Percentiles rank a stretch among this genome's conserved stretches.
Conservation (phyloP, 2,329 filamentous ascomycete genomes). For the Fusarium albidum region DNA sequence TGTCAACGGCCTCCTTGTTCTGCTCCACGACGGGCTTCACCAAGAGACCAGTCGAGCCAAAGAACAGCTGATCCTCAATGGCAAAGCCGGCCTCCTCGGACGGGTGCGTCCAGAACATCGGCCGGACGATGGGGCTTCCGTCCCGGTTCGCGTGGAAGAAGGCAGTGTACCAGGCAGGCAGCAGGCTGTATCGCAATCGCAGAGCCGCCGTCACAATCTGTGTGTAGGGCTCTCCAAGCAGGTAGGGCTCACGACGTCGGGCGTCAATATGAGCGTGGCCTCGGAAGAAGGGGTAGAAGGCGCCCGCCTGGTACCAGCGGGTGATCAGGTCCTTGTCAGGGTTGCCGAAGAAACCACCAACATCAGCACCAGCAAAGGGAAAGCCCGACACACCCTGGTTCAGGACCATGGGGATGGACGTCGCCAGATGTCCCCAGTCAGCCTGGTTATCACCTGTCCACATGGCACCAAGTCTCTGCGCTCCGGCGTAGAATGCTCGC, state of each 20-base stretch:
- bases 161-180: conserved; percentile 96
- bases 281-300: conserved; percentile 98
- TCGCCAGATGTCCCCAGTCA: conserved; percentile 88
- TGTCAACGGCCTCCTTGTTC: conserved; percentile 73
- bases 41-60: conserved; percentile 88
- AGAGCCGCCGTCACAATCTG: conserved; percentile 88
- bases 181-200: conserved; percentile 84
- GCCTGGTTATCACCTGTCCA: conserved; percentile 99
- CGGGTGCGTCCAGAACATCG: conserved; percentile 93
- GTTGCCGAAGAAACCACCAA: conserved; percentile 98
- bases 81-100: conserved; percentile 85
- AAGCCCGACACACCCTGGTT: conserved; percentile 93
- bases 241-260: conserved; percentile 91
- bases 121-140: conserved; percentile 86
- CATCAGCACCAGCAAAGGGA: conserved; percentile 93
- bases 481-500: conserved; percentile 89
- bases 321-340: conserved; percentile 90
- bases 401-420: conserved; percentile 90
- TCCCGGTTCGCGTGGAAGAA: conserved; percentile 88
- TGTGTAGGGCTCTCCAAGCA: conserved; percentile 84
- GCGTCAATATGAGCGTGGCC: conserved; percentile 97
- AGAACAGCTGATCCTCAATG: conserved; percentile 92
- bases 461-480: conserved; percentile 91
- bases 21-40: conserved; percentile 88
- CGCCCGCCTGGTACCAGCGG: conserved; percentile 95